Percentiles rank a stretch among this genome's conserved stretches.
Evolutionary conservation across 1,284 basidiomycete genomes (phyloP).

Genomic region (Lentinula novae-zelandiae): DNA sequence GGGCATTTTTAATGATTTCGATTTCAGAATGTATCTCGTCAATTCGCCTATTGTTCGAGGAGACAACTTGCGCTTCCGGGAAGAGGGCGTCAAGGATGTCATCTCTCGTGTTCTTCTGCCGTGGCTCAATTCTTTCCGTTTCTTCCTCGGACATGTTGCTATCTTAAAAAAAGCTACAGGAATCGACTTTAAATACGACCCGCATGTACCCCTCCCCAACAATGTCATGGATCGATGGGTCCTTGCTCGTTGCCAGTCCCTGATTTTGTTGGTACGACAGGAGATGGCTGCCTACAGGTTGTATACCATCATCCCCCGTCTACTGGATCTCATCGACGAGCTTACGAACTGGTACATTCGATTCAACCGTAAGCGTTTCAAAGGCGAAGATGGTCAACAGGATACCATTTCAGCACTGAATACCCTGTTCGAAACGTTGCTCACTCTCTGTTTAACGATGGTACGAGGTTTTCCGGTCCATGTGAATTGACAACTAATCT

Average conservation of each 20-base stretch:
- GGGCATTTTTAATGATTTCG: slow-evolving; percentile 3
- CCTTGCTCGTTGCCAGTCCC: slow-evolving; percentile 92
- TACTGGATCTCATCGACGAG: slow-evolving; percentile 92
- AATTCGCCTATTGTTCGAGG: slow-evolving; percentile 99
- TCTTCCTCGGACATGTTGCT: slow-evolving; percentile 96
- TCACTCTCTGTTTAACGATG: slow-evolving; percentile 94
- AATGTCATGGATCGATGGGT: slow-evolving; percentile 99
- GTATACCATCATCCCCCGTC: slow-evolving; percentile 96
- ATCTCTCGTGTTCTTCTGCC: slow-evolving; percentile 93
- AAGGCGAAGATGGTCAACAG: slow-evolving; percentile 91
- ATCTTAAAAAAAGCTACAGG: slow-evolving; percentile 84
- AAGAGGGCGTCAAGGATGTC: slow-evolving; percentile 97
- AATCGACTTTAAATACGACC: slow-evolving; percentile 84
- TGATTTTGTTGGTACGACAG: slow-evolving; percentile 87
- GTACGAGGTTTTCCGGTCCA: slow-evolving; percentile 34
- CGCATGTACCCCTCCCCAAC: slow-evolving; percentile 77
- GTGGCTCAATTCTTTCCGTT: slow-evolving; percentile 99
- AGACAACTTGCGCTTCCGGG: slow-evolving; percentile 96
- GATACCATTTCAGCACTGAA: slow-evolving; percentile 91
- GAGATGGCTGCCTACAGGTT: slow-evolving; percentile 98
- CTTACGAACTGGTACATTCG: slow-evolving; percentile 99
- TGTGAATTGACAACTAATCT: slow-evolving; percentile 8
- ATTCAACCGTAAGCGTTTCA: slow-evolving; percentile 94
- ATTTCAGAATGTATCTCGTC: slow-evolving; percentile 87
- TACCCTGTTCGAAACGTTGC: slow-evolving; percentile 93